These are phyloP conservation scores for Suillus subalutaceus DNA, from an alignment of 768 basidiomycete species.

Conservation along the genomic window DNA sequence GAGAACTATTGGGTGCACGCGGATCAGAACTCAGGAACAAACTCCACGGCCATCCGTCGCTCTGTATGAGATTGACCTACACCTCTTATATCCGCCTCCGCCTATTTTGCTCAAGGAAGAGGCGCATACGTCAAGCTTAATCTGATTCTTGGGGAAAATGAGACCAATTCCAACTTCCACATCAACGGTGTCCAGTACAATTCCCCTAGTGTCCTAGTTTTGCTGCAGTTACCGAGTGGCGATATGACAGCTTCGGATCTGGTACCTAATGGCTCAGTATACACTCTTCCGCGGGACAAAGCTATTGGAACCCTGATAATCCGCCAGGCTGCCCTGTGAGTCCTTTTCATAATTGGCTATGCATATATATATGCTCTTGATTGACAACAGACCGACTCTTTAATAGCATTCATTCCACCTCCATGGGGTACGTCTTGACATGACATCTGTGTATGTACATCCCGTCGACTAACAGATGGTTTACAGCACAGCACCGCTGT, in stretches of 20 bases:
- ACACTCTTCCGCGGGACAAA: conserved; percentile 45
- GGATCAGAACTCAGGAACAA: too few relatives aligned
- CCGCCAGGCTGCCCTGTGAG: conserved; percentile 15
- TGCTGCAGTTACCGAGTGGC: conserved; percentile 50
- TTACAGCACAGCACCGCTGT: background rate
- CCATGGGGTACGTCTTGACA: conserved; percentile 17
- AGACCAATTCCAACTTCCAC: conserved; percentile 22
- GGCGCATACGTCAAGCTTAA: conserved; percentile 37
- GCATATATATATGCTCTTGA: background rate
- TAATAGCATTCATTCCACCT: conserved; percentile 28
- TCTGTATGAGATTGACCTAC: too few relatives aligned
- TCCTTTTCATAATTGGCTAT: background rate
- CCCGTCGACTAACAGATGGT: background rate
- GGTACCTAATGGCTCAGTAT: conserved; percentile 43
- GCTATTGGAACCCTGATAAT: conserved; percentile 22
- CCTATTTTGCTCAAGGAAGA: background rate
- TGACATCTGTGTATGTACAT: background rate
- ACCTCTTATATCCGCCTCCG: background rate
- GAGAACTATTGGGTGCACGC: too few relatives aligned
- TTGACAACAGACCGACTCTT: background rate
- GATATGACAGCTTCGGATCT: conserved; percentile 36
- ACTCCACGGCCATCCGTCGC: too few relatives aligned
- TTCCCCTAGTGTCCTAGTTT: conserved; percentile 44
- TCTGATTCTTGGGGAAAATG: conserved; percentile 31
- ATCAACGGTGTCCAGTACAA: conserved; percentile 38